Conservation (phyloP, 1,284 basidiomycete species). For the Rhodotorula sp. region DNA sequence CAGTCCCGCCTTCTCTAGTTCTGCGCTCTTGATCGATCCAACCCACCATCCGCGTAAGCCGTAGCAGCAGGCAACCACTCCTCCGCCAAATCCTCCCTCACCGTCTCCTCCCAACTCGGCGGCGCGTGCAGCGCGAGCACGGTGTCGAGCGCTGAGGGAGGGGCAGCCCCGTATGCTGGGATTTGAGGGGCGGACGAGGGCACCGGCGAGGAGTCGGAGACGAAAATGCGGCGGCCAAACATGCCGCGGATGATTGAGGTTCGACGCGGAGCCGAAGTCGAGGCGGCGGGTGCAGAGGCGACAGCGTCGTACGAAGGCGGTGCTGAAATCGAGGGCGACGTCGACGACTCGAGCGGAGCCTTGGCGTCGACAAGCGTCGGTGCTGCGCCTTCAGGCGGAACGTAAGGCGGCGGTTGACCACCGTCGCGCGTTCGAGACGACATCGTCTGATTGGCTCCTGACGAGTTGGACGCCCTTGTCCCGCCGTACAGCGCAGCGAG, state of each 20-base stretch:
- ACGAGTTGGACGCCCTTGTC: background rate
- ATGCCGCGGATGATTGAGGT: background rate
- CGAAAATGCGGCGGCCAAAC: background rate
- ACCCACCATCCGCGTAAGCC: background rate
- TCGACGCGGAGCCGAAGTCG: background rate
- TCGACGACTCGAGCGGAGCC: too few species aligned
- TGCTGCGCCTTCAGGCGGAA: background rate
- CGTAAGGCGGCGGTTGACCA: background rate
- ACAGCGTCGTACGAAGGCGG: background rate
- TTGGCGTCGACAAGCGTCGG: background rate
- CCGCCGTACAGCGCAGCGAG: background rate
- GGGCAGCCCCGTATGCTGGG: background rate
- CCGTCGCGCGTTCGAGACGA: background rate
- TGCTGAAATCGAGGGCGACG: background rate
- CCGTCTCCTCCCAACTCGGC: constrained; percentile 12
- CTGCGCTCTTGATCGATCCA: background rate
- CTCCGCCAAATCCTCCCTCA: background rate
- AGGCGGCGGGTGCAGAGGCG: background rate
- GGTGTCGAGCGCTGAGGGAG: background rate
- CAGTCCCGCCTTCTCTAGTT: background rate
- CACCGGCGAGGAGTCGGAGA: background rate
- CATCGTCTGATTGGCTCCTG: background rate
- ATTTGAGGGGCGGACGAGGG: background rate
- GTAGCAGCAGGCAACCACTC: background rate
- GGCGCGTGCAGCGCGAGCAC: background rate